Conservation (phyloP, 2,329 filamentous ascomycete species). For the Colletotrichum costaricense region DNA sequence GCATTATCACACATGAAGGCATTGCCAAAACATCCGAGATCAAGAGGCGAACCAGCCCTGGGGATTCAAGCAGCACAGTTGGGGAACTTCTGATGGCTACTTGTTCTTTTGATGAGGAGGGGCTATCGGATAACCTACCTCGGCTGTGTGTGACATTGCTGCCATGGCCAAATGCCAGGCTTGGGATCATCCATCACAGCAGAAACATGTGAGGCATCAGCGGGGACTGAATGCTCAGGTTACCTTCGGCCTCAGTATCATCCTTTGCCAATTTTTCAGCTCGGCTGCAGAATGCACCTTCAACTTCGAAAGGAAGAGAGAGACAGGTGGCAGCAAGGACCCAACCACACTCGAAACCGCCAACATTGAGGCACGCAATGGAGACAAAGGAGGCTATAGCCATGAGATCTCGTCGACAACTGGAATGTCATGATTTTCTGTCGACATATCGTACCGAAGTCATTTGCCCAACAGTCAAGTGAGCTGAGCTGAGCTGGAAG, state of each 20-base stretch:
- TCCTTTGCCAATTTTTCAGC: background rate
- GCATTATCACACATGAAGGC: slow-evolving; percentile 22
- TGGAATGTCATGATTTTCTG: background rate
- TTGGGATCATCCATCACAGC: background rate
- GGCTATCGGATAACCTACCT: background rate
- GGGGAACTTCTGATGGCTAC: background rate
- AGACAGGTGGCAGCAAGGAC: slow-evolving; percentile 7
- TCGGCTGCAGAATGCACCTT: background rate
- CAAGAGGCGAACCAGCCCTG: background rate
- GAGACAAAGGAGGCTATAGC: background rate
- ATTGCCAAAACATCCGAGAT: background rate
- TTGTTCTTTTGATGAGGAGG: background rate
- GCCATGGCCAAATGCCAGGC: background rate
- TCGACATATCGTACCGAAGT: background rate
- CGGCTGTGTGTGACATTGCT: background rate
- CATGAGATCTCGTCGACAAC: background rate
- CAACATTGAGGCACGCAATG: background rate
- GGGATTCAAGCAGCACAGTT: background rate
- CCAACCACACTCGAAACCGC: background rate
- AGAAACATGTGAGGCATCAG: background rate
- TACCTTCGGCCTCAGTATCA: background rate
- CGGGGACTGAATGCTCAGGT: background rate
- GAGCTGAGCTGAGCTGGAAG: background rate
- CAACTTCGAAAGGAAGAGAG: background rate
- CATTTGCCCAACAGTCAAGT: background rate